Base-by-base conservation (phyloP, 2,329 filamentous ascomycete species). In the Xylaria sp. region DNA sequence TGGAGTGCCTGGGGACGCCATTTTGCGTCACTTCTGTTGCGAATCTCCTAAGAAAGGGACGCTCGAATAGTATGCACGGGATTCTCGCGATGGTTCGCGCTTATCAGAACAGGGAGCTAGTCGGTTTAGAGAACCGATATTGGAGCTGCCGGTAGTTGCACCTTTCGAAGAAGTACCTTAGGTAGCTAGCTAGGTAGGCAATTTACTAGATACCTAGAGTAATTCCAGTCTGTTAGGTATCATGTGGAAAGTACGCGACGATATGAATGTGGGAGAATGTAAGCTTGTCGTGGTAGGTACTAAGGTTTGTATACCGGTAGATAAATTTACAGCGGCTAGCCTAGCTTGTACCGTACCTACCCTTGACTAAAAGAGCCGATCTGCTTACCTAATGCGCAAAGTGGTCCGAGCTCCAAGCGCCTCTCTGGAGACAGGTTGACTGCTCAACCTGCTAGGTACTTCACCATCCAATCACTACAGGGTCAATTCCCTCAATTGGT, bases 1-100 rank as follows among this genome's bases (percentile, higher is more conserved):
- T 37, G 87, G 87, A 55, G 88, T 84, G 69, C 84, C 89, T 77
- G 84, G 82, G 69, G 85, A 81, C 74, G 85, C 80, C 79, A 86
- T 85, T 57, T 75, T 78, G 68, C 21, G 47, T 29, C 42, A 53
- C 54, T 57, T 32, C 55, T 57, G 21, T 4, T 37, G 55, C 32
- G 44, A 66, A 27, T 60, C 27, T 47, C 35, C n/a, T 25, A n/a
- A 42, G 27, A 51, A 27, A 37, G 21, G 47, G 50, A 40, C 21
- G 37, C 40, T 48, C 42, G 16, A 53, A 32, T 29, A 21, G 13
- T 29, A 18, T 29, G 37, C 10, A 13, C 61, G 29, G 53, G 63
- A 23, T 51, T 54, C 32, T 35, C 23, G 18, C 54, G 27, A 60
- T n/a, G 16, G 50, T 35, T 29, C 16, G 40, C 51, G 25, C 44